A percentile compares a stretch with the other conserved stretches of the same genome.
Conservation (phyloP, 768 basidiomycete species). For the Megacollybia marginata region DNA sequence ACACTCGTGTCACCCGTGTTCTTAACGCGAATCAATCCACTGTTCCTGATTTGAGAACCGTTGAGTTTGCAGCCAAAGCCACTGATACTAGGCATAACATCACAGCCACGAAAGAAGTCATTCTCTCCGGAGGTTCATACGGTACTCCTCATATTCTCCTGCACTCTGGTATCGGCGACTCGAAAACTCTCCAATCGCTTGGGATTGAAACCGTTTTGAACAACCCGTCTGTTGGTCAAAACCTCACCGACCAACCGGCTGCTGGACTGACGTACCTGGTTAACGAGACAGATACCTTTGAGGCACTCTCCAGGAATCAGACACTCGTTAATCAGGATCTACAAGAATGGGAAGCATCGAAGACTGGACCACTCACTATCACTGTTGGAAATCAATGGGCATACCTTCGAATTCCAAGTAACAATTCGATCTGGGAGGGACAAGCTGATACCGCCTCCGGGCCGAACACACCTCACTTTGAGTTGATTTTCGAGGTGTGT, state of each 20-base stretch:
- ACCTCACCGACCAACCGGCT: conserved; percentile 17
- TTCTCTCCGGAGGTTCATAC: conserved; percentile 22
- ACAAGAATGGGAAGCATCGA: conserved; percentile 10
- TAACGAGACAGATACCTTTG: conserved; percentile 8
- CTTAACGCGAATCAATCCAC: neutral
- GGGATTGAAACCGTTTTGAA: conserved; percentile 10
- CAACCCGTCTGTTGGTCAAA: conserved; percentile 18
- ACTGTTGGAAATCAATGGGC: conserved; percentile 6
- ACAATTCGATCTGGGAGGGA: conserved; percentile 20
- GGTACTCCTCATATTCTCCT: conserved; percentile 19
- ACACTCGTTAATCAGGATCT: conserved; percentile 6
- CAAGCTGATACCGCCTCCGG: conserved; percentile 29
- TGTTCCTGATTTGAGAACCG: conserved; percentile 9
- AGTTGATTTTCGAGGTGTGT: conserved; percentile 22
- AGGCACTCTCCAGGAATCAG: conserved; percentile 6
- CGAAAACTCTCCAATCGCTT: neutral
- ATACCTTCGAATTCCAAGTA: conserved; percentile 17
- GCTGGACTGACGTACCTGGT: conserved; percentile 2
- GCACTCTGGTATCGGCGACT: conserved; percentile 20
- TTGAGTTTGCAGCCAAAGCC: conserved; percentile 8
- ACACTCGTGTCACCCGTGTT: conserved; percentile 9
- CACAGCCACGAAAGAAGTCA: conserved; percentile 18
- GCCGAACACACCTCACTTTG: conserved; percentile 24
- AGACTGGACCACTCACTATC: conserved; percentile 14
- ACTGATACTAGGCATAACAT: conserved; percentile 4